phyloP scores from a whole-genome alignment of 2,329 filamentous ascomycete species.

The Cercospora sp. region DNA sequence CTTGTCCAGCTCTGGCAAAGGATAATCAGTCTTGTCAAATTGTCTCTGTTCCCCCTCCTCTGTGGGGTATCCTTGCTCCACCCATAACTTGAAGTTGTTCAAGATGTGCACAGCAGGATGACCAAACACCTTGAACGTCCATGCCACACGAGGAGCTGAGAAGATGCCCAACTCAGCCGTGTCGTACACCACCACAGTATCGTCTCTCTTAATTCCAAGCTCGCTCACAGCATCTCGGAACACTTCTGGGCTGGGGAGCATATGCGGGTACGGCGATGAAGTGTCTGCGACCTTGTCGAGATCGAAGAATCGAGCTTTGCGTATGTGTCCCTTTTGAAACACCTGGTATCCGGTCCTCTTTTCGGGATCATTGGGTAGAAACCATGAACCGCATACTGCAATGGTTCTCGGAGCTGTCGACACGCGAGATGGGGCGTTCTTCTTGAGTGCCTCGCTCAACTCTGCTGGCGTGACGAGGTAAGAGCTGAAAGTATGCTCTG shows the following conservation, averaged over 20 bases:
- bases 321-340: conserved; percentile 81
- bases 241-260: conserved; percentile 79
- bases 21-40: conserved; percentile 46
- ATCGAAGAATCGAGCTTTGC: conserved; percentile 91
- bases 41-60: conserved; percentile 71
- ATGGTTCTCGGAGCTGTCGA: conserved; percentile 81
- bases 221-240: conserved; percentile 88
- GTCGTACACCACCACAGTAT: conserved; percentile 93
- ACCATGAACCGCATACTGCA: conserved; percentile 92
- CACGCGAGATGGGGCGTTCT: conserved; percentile 76
- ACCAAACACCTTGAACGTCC: conserved; percentile 88
- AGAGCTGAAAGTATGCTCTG: conserved; percentile 61
- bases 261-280: conserved; percentile 88
- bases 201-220: conserved; percentile 81
- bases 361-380: conserved; percentile 81
- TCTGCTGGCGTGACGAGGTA: conserved; percentile 86
- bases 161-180: conserved; percentile 89
- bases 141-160: conserved; percentile 87
- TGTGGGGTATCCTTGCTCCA: conserved; percentile 76
- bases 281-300: conserved; percentile 88
- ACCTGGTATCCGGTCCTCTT: conserved; percentile 75
- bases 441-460: conserved; percentile 76
- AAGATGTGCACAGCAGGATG: conserved; percentile 85
- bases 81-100: conserved; percentile 96
- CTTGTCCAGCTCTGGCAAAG: conserved; percentile 49